phyloP scores from a whole-genome alignment of 257 asterid genomes.

The Solanum appendiculatum region DNA sequence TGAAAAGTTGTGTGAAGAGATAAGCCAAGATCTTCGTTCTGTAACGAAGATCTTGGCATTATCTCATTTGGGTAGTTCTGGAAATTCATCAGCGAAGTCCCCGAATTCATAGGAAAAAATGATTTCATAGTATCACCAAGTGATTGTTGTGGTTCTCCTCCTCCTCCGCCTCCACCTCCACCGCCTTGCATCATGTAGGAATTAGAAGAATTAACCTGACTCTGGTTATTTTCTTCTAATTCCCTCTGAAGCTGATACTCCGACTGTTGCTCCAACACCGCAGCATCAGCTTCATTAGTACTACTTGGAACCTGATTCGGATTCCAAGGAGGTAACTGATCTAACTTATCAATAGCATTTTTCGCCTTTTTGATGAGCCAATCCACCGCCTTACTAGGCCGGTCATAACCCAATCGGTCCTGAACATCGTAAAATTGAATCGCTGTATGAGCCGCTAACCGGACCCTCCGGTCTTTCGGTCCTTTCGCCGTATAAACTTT shows the following conservation, averaged over 20 bases:
- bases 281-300: neutral
- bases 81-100: constrained; percentile 57
- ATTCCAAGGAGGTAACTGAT: constrained; percentile 88
- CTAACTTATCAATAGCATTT: constrained; percentile 86
- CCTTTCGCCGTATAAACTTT: constrained; percentile 98
- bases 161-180: neutral
- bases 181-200: neutral
- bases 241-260: neutral
- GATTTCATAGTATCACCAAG: constrained; percentile 81
- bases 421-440: constrained; percentile 96
- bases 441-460: constrained; percentile 95
- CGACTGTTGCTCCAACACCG: neutral
- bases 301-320: constrained; percentile 21
- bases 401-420: constrained; percentile 94
- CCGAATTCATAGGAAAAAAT: constrained; percentile 65
- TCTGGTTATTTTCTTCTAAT: neutral
- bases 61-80: constrained; percentile 47
- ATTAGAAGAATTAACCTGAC: neutral
- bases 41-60: constrained; percentile 41
- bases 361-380: constrained; percentile 95
- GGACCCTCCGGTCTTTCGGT: constrained; percentile 89
- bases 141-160: constrained; percentile 48
- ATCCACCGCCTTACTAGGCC: constrained; percentile 97
- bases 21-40: constrained; percentile 48
- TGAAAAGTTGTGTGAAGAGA: constrained; percentile 1